Evolutionary conservation across 495 filamentous ascomycete genomes (phyloP), one percentile per base, ranked within the genome.

Genomic region (Parathielavia hyrcaniae): DNA sequence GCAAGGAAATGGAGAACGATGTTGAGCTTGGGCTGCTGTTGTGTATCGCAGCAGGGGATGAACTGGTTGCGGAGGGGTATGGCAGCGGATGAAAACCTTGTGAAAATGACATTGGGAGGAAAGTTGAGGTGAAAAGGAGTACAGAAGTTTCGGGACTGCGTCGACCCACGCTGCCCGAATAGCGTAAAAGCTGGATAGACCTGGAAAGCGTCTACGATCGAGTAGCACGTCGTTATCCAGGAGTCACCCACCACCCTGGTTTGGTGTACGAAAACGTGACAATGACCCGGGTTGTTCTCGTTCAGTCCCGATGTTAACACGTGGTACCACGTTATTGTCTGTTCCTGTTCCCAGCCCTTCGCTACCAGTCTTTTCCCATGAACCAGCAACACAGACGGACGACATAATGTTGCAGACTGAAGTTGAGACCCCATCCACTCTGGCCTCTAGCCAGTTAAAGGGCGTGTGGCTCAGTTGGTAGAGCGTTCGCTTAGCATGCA

Each of bases 391-490:
- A 4, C 2, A 14, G 19, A 41, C 0, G 6, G 10, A 3, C 3
- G 39, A 23, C 26, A 32, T 50, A 50, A 44, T 5, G 5, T 17
- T 35, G 34, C 22, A 50, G 9, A 0, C 44, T 4, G 35, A n/a
- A 1, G 0, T 35, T 10, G 5, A 23, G 20, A 49, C 32, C 35
- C 5, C 36, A 43, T 23, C 38, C 10, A 32, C 46, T 32, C n/a
- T 23, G 23, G 22, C 36, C 39, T 43, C 38, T 26, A 17, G 4
- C n/a, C n/a, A n/a, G 30, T 46, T 20, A 1, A 5, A 36, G 59
- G 59, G 59, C 59, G 59, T 61, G 59, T 61, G 59, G 59, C 59
- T 61, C 59, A 61, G 59, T 61, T 61, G 59, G 59, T 61, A 61
- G 59, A 61, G 59, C 59, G 59, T 55, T 55, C 59, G 59, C 59